Conservation (phyloP, 2,329 filamentous ascomycete genomes). For the Albifimbria verrucaria region DNA sequence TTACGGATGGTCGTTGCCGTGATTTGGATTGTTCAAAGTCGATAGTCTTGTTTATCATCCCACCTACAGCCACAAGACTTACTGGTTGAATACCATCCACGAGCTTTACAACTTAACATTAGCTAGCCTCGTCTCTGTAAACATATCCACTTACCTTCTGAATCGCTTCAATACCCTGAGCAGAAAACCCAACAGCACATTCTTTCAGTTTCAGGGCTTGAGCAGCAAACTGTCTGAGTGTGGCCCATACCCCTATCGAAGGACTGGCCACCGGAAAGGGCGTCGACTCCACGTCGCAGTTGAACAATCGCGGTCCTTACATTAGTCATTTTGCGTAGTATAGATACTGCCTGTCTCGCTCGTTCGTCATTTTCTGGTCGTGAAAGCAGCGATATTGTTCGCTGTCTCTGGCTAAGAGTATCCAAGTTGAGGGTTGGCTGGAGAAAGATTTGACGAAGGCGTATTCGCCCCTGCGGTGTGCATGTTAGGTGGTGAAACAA, state of each 20-base stretch:
- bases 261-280: conserved; percentile 41
- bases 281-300: conserved; percentile 73
- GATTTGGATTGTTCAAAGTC: conserved; percentile 77
- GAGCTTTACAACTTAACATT: conserved; percentile 38
- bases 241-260: conserved; percentile 70
- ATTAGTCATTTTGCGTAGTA: conserved; percentile 71
- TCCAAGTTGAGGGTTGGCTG: conserved; percentile 68
- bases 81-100: conserved; percentile 55
- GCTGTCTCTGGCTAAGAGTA: conserved; percentile 68
- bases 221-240: conserved; percentile 68
- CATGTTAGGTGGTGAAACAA: conserved; percentile 72
- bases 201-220: conserved; percentile 69
- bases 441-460: conserved; percentile 77
- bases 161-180: conserved; percentile 15
- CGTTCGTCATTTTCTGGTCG: conserved; percentile 61
- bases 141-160: conserved; percentile 32
- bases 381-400: conserved; percentile 64
- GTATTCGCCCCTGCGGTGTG: conserved; percentile 74
- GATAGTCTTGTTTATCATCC: conserved; percentile 68
- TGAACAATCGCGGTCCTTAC: conserved; percentile 66
- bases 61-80: conserved; percentile 63
- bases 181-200: conserved; percentile 35
- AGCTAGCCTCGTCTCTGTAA: conserved; percentile 2
- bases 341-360: conserved; percentile 54
- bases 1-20: conserved; percentile 70